Conservation (phyloP, 2,329 filamentous ascomycete genomes). For the Verticillium klebahnii region DNA sequence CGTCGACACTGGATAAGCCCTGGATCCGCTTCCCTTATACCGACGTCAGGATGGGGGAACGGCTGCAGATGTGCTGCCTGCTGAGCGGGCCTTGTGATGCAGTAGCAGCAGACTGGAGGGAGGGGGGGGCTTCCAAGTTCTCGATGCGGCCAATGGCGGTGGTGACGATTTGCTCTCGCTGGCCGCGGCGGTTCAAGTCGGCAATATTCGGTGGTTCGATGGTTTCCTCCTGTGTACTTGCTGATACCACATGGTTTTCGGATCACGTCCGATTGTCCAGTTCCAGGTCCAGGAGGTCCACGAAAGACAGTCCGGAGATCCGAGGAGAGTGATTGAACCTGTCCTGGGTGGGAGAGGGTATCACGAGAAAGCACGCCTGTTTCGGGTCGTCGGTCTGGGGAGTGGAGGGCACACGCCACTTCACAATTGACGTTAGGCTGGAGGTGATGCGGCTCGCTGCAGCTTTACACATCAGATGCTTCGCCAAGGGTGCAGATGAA, state of each 20-base stretch:
- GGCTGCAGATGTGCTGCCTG: background rate
- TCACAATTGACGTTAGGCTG: background rate
- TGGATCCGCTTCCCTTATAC: background rate
- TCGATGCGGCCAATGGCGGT: background rate
- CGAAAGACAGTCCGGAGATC: background rate
- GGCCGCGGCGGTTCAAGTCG: background rate
- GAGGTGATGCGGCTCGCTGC: background rate
- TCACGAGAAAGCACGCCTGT: background rate
- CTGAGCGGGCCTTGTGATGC: background rate
- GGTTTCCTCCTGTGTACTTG: background rate
- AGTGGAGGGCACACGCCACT: background rate
- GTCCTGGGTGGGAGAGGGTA: background rate
- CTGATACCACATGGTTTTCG: background rate
- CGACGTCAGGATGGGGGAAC: background rate
- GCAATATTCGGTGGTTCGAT: background rate
- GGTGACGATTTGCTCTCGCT: background rate
- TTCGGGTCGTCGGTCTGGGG: background rate
- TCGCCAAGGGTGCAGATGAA: background rate
- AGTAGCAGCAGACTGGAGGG: background rate
- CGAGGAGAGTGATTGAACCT: background rate
- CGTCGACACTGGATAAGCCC: background rate
- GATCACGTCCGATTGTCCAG: background rate
- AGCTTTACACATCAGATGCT: background rate
- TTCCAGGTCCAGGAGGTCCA: background rate
- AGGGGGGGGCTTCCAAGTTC: background rate